Evolutionary conservation across 2,329 filamentous ascomycete species (phyloP).

Genomic region (Diplodia scrobiculata): DNA sequence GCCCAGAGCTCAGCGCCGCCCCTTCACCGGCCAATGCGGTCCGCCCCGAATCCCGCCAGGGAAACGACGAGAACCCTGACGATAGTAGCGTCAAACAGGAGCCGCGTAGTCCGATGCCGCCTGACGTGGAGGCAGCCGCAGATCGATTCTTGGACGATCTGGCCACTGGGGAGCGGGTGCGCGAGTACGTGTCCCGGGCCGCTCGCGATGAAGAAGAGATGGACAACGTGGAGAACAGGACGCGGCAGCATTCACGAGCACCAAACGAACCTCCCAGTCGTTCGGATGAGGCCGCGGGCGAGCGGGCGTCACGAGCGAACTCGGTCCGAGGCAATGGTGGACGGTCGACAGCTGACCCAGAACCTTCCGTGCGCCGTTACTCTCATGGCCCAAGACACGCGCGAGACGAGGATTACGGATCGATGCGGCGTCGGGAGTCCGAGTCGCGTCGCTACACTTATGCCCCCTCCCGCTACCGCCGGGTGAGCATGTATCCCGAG

Average conservation of each 20-base stretch:
- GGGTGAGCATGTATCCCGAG: constrained; percentile 24
- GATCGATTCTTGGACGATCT: constrained; percentile 44
- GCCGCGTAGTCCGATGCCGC: constrained; percentile 31
- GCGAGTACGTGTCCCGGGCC: constrained; percentile 26
- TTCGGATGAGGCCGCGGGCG: background rate
- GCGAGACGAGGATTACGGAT: constrained; percentile 17
- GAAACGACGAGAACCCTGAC: constrained; percentile 32
- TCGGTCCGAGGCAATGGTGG: background rate
- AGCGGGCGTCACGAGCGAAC: background rate
- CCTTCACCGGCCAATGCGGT: constrained; percentile 35
- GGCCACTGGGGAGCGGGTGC: constrained; percentile 33
- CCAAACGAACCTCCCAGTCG: constrained; percentile 10
- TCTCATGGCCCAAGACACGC: background rate
- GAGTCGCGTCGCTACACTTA: constrained; percentile 24
- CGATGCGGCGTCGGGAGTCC: constrained; percentile 1
- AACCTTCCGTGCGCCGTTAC: constrained; percentile 2
- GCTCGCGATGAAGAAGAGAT: constrained; percentile 27
- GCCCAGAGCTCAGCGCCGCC: constrained; percentile 36
- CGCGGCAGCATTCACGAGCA: constrained; percentile 2
- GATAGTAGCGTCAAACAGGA: constrained; percentile 7
- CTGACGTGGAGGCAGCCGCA: constrained; percentile 36
- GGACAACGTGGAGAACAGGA: constrained; percentile 25
- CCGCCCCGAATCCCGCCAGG: constrained; percentile 36
- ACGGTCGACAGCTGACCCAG: constrained; percentile 11
- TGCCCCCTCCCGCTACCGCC: constrained; percentile 23